A percentile compares a stretch with the other conserved stretches of the same genome.
Evolutionary conservation across 1,284 basidiomycete species (phyloP).

Genomic region (Puccinia horiana): DNA sequence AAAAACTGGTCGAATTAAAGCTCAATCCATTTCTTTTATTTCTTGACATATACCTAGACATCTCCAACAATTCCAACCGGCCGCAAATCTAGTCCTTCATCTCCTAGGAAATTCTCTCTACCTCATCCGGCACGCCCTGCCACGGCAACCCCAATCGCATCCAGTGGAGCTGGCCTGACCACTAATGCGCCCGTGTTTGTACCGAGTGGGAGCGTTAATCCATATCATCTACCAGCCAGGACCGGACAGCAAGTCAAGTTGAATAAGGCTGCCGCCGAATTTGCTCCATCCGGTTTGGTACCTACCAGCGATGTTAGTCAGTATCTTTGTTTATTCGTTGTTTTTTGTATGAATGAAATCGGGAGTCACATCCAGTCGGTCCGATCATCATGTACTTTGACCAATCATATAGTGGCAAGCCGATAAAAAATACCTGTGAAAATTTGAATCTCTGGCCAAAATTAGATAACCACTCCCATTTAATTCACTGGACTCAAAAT

Average conservation of each 20-base stretch:
- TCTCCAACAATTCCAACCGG: slow-evolving; percentile 20
- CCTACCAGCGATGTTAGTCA: slow-evolving; percentile 43
- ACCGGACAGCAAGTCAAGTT: slow-evolving; percentile 29
- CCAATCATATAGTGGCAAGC: background rate
- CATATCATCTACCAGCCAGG: background rate
- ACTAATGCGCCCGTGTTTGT: slow-evolving; percentile 47
- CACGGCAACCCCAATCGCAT: slow-evolving; percentile 29
- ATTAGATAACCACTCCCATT: background rate
- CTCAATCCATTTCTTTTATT: background rate
- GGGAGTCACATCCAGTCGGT: background rate
- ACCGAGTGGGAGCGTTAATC: slow-evolving; percentile 10
- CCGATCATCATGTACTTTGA: background rate
- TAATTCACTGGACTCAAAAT: background rate
- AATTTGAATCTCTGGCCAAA: background rate
- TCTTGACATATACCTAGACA: background rate
- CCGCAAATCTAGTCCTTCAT: slow-evolving; percentile 46
- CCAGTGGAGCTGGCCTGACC: slow-evolving; percentile 30
- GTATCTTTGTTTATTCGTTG: slow-evolving; percentile 1
- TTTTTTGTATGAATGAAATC: too few species aligned
- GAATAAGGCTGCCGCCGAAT: slow-evolving; percentile 46
- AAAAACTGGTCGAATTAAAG: background rate
- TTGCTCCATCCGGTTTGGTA: slow-evolving; percentile 44
- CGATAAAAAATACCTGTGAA: background rate
- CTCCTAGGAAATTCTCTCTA: slow-evolving; percentile 43
- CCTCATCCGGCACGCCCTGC: slow-evolving; percentile 29